Percentiles rank a stretch among this genome's conserved stretches.
Conservation (phyloP, 257 asterid species). For the Scutellaria barbata region DNA sequence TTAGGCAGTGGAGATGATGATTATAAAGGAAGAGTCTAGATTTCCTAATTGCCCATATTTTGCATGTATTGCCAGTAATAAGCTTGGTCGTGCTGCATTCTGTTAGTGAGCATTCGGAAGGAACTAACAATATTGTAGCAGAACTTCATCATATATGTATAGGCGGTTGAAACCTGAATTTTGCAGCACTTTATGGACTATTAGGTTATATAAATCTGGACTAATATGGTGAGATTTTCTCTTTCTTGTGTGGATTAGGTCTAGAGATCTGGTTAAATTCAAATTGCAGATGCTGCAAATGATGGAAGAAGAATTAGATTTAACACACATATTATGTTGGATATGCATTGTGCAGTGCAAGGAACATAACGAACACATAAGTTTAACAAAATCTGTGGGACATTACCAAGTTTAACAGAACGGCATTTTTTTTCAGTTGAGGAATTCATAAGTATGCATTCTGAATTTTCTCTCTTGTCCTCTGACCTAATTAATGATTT, state of each 20-base stretch:
- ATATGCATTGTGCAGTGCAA: background rate
- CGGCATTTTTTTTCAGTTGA: background rate
- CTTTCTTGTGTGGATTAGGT: too few relatives aligned
- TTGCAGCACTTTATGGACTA: background rate
- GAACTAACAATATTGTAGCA: background rate
- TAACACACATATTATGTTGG: background rate
- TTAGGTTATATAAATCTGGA: background rate
- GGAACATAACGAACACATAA: background rate
- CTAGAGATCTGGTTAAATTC: too few relatives aligned
- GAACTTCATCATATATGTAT: background rate
- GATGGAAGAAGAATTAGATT: too few relatives aligned
- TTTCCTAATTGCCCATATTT: background rate
- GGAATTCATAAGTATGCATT: conserved; percentile 6
- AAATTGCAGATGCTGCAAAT: too few relatives aligned
- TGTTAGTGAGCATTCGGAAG: background rate
- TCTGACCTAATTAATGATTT: background rate
- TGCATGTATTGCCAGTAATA: background rate
- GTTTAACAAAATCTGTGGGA: too few relatives aligned
- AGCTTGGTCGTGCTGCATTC: background rate
- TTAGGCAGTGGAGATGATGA: background rate
- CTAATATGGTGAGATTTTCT: background rate
- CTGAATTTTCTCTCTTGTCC: conserved; percentile 8
- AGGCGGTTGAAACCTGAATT: background rate
- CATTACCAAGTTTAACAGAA: too few relatives aligned
- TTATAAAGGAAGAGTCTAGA: conserved; percentile 3